A percentile compares a stretch with the other conserved stretches of the same genome.
Conservation (phyloP, 352 stramenopile genomes). For the Pythium volutum region DNA sequence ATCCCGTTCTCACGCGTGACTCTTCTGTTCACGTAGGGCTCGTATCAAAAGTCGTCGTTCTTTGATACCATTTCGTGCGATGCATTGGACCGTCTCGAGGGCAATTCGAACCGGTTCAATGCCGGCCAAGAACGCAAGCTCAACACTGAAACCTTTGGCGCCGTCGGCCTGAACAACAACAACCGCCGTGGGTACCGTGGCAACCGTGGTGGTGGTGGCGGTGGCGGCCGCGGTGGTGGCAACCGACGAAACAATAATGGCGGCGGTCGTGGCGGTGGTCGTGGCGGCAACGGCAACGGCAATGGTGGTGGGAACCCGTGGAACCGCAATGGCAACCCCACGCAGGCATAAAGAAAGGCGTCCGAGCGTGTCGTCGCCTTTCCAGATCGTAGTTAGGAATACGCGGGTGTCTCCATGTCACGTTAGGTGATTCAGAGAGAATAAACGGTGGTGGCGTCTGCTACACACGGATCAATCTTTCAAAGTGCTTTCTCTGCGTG, state of each 20-base stretch:
- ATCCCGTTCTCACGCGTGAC: not conserved
- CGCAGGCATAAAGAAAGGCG: conserved; percentile 1
- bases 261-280: conserved; percentile 19
- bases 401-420: not conserved
- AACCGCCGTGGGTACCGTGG: conserved; percentile 80
- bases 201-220: conserved; percentile 38
- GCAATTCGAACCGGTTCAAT: conserved; percentile 60
- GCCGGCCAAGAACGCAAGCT: conserved; percentile 80
- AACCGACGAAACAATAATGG: conserved; percentile 33
- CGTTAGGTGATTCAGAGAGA: not conserved
- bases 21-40: conserved; percentile 29
- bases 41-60: conserved; percentile 89
- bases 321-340: conserved; percentile 21
- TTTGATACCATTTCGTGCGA: conserved; percentile 91
- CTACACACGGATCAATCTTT: no score
- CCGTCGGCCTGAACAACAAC: conserved; percentile 73
- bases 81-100: conserved; percentile 76
- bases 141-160: conserved; percentile 88
- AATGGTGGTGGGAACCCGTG: conserved; percentile 31
- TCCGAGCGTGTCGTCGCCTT: not conserved
- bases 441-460: not conserved
- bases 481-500: no score
- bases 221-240: conserved; percentile 22
- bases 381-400: conserved; percentile 3
- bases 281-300: conserved; percentile 20